Conservation (phyloP, 1,284 basidiomycete genomes). For the Cryptococcus sp. region DNA sequence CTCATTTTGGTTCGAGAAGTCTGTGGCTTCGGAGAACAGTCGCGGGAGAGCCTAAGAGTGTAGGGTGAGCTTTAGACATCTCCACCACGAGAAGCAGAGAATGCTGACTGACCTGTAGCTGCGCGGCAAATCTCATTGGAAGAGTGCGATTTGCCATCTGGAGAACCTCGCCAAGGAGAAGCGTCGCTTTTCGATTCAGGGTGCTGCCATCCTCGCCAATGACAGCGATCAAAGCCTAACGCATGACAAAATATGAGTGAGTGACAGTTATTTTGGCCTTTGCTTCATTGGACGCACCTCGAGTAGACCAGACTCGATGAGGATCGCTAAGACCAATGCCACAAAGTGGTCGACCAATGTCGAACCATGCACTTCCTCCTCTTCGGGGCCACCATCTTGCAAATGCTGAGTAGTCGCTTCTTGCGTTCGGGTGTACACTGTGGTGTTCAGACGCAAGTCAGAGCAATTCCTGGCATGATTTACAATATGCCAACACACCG, state of each 20-base stretch:
- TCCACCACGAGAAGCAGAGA: background rate
- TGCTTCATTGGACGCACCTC: slow-evolving; percentile 61
- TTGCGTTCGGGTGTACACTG: slow-evolving; percentile 47
- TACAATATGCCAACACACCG: slow-evolving; percentile 58
- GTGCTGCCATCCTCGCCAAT: slow-evolving; percentile 69
- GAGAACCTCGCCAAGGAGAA: slow-evolving; percentile 89
- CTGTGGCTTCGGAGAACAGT: slow-evolving; percentile 77
- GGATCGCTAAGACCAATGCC: slow-evolving; percentile 80
- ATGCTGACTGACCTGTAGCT: slow-evolving; percentile 66
- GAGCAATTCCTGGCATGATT: background rate
- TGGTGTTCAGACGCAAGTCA: background rate
- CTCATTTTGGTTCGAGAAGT: slow-evolving; percentile 65
- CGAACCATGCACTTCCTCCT: slow-evolving; percentile 62
- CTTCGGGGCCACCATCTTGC: slow-evolving; percentile 31
- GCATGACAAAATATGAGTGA: background rate
- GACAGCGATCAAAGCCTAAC: slow-evolving; percentile 76
- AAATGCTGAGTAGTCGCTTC: slow-evolving; percentile 40
- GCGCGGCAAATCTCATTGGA: slow-evolving; percentile 78
- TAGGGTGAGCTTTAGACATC: background rate
- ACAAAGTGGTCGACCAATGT: slow-evolving; percentile 93
- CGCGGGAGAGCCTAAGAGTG: slow-evolving; percentile 71
- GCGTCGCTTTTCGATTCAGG: slow-evolving; percentile 80
- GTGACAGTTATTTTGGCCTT: background rate
- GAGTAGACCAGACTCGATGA: slow-evolving; percentile 82
- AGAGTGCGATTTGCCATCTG: slow-evolving; percentile 84